These are phyloP conservation scores for Pyrenochaeta sp. DNA, from an alignment of 2,329 filamentous ascomycete genomes.

Conservation along the genomic window DNA sequence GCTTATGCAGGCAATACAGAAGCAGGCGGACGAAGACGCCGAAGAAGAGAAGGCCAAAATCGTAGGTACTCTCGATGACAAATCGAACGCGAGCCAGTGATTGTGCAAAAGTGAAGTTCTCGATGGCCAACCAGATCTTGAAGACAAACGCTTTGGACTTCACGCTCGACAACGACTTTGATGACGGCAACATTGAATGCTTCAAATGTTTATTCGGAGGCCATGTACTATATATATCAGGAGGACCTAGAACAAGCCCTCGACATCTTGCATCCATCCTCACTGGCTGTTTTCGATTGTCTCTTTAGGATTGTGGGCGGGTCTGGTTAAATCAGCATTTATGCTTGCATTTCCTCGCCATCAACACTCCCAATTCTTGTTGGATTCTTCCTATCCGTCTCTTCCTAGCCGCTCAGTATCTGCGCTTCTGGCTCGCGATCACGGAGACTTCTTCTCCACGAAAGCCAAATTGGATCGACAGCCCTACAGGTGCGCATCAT, in stretches of 20 bases:
- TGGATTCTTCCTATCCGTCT: neutral
- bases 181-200: constrained; percentile 12
- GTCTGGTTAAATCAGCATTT: no score
- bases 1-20: constrained; percentile 82
- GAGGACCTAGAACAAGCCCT: constrained; percentile 12
- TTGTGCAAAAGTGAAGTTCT: constrained; percentile 13
- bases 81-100: constrained; percentile 39
- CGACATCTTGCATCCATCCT: constrained; percentile 3
- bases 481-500: constrained; percentile 38
- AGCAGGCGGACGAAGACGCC: constrained; percentile 59
- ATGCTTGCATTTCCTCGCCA: no score
- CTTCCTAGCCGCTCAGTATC: no score
- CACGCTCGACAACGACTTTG: constrained; percentile 8
- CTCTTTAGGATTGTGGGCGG: neutral
- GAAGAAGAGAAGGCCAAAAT: constrained; percentile 40
- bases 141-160: constrained; percentile 22
- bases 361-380: no score
- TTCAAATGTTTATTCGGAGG: constrained; percentile 14
- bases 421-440: neutral
- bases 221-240: constrained; percentile 31
- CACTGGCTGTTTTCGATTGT: constrained; percentile 3
- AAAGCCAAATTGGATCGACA: neutral
- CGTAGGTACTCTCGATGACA: constrained; percentile 43
- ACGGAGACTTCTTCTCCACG: neutral
- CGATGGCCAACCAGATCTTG: constrained; percentile 2